Conservation (phyloP, 805 yeast species). For the Clavispora asparagi region DNA sequence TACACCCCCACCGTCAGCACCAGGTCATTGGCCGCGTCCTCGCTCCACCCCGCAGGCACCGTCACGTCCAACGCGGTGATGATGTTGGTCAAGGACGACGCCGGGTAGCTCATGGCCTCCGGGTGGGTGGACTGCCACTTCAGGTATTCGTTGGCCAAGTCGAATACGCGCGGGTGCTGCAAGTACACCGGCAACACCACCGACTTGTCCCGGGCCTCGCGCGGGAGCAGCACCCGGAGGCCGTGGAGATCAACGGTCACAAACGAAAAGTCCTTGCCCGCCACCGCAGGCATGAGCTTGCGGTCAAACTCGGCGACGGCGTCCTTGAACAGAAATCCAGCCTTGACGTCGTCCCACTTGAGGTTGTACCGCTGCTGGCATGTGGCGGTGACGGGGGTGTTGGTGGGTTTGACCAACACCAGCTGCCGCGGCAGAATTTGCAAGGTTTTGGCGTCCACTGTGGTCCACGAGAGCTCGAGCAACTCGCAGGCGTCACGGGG, state of each 20-base stretch:
- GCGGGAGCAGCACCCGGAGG: slow-evolving; percentile 67
- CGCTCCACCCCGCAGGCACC: slow-evolving; percentile 25
- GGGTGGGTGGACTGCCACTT: slow-evolving; percentile 66
- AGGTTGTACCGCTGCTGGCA: slow-evolving; percentile 49
- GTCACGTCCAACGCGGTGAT: slow-evolving; percentile 45
- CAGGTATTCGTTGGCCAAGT: slow-evolving; percentile 64
- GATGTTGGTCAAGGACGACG: slow-evolving; percentile 33
- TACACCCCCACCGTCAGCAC: slow-evolving; percentile 38
- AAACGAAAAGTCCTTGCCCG: slow-evolving; percentile 52
- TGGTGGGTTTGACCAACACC: slow-evolving; percentile 52
- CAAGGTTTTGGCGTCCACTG: slow-evolving; percentile 51
- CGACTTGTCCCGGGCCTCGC: slow-evolving; percentile 76
- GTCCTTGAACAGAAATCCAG: slow-evolving; percentile 56
- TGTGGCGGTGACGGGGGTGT: slow-evolving; percentile 59
- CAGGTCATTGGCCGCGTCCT: slow-evolving; percentile 31
- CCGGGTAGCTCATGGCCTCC: slow-evolving; percentile 37
- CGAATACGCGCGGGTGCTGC: slow-evolving; percentile 73
- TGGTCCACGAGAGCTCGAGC: slow-evolving; percentile 62
- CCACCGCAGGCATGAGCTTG: slow-evolving; percentile 40
- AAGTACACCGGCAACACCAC: slow-evolving; percentile 69
- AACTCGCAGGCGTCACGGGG: slow-evolving; percentile 66
- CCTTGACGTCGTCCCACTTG: slow-evolving; percentile 57
- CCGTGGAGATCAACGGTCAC: slow-evolving; percentile 67
- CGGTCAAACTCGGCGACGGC: slow-evolving; percentile 54
- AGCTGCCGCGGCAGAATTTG: slow-evolving; percentile 39